Evolutionary conservation across 1,284 basidiomycete genomes (phyloP).

Genomic region (Fomes fomentarius): DNA sequence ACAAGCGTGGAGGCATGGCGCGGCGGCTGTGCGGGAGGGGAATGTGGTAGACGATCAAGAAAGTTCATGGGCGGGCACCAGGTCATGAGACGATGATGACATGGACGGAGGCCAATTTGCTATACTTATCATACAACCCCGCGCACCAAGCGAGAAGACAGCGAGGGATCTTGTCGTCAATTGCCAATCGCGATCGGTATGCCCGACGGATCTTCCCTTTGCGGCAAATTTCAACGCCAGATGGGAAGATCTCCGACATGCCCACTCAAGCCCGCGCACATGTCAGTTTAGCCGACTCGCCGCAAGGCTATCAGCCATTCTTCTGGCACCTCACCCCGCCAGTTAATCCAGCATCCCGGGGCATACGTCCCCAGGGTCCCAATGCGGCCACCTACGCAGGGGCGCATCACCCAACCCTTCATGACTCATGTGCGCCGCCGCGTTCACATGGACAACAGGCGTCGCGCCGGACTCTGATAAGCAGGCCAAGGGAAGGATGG

Average conservation of each 20-base stretch:
- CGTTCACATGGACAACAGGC: background rate
- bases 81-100: slow-evolving; percentile 18
- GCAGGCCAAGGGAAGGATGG: slow-evolving; percentile 11
- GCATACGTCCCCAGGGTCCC: slow-evolving; percentile 10
- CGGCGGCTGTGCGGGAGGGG: slow-evolving; percentile 4
- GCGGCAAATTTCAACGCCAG: slow-evolving; percentile 17
- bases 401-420: slow-evolving; percentile 7
- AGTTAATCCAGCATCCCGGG: slow-evolving; percentile 15
- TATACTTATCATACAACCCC: slow-evolving; percentile 9
- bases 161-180: slow-evolving; percentile 16
- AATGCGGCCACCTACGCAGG: slow-evolving; percentile 5
- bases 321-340: slow-evolving; percentile 11
- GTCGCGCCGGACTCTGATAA: slow-evolving; percentile 4
- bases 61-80: slow-evolving; percentile 10
- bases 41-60: slow-evolving; percentile 9
- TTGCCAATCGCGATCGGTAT: slow-evolving; percentile 16
- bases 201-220: slow-evolving; percentile 22
- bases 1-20: background rate
- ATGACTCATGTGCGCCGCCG: slow-evolving; percentile 2
- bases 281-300: slow-evolving; percentile 10
- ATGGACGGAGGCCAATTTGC: slow-evolving; percentile 1
- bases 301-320: slow-evolving; percentile 24
- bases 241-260: slow-evolving; percentile 22
- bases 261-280: slow-evolving; percentile 13
- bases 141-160: slow-evolving; percentile 15